These are phyloP conservation scores for Calonectria montana DNA, from an alignment of 2,329 filamentous ascomycete species.

Conservation along the genomic window DNA sequence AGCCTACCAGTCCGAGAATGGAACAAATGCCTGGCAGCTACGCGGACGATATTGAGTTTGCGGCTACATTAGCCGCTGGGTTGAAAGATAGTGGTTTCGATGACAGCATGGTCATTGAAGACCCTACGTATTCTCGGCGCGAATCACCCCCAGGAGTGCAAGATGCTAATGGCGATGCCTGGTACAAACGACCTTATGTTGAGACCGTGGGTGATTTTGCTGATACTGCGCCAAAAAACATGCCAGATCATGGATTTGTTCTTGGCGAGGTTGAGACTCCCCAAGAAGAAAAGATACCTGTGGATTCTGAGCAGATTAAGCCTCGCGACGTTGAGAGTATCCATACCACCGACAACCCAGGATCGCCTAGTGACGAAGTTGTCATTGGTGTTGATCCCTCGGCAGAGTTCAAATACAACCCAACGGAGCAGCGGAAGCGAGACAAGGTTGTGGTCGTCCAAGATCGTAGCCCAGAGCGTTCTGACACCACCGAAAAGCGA, in stretches of 20 bases:
- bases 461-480: slow-evolving; percentile 35
- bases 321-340: not conserved
- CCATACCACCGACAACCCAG: slow-evolving; percentile 13
- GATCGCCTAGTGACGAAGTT: slow-evolving; percentile 31
- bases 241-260: slow-evolving; percentile 56
- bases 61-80: slow-evolving; percentile 75
- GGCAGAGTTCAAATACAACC: slow-evolving; percentile 44
- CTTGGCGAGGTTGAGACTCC: slow-evolving; percentile 61
- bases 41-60: slow-evolving; percentile 75
- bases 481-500: slow-evolving; percentile 30
- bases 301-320: slow-evolving; percentile 25
- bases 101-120: slow-evolving; percentile 75
- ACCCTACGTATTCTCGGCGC: slow-evolving; percentile 71
- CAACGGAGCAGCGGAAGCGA: slow-evolving; percentile 54
- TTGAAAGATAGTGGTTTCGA: slow-evolving; percentile 77
- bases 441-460: slow-evolving; percentile 51
- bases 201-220: slow-evolving; percentile 60
- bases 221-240: slow-evolving; percentile 42
- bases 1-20: slow-evolving; percentile 60
- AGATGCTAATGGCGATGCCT: slow-evolving; percentile 52
- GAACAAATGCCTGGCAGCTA: slow-evolving; percentile 74
- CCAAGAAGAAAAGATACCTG: slow-evolving; percentile 41
- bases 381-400: slow-evolving; percentile 38
- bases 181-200: slow-evolving; percentile 62
- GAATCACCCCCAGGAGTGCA: slow-evolving; percentile 72